Percentiles rank a stretch among this genome's conserved stretches.
Evolutionary conservation across 1,139 yeast genomes (phyloP).

Genomic region (Scheffersomyces titani): DNA sequence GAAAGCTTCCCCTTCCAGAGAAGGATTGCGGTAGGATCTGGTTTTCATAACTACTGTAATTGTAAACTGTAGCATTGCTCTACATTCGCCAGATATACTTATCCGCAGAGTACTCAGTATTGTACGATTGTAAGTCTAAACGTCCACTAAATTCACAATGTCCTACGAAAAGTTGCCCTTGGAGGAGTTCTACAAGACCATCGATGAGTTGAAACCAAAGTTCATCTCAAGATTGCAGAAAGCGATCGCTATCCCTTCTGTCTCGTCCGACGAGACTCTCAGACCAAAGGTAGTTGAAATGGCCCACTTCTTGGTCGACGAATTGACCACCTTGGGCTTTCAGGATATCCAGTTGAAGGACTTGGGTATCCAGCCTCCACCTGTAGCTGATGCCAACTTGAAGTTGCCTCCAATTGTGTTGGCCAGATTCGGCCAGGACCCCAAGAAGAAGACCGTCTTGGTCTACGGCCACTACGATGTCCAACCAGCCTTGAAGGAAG

Average conservation of each 20-base stretch:
- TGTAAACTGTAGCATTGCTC: not conserved
- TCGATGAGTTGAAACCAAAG: conserved; percentile 69
- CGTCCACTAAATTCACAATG: conserved; percentile 13
- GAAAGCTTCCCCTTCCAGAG: not conserved
- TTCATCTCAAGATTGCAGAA: conserved; percentile 68
- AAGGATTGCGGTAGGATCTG: not conserved
- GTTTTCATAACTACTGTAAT: not conserved
- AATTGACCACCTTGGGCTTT: conserved; percentile 73
- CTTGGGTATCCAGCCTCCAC: conserved; percentile 88
- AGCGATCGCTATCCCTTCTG: conserved; percentile 93
- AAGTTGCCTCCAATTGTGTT: conserved; percentile 91
- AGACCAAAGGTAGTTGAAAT: conserved; percentile 86
- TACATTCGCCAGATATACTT: not conserved
- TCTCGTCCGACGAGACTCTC: conserved; percentile 83
- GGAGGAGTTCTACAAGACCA: conserved; percentile 54
- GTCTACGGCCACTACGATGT: conserved; percentile 98
- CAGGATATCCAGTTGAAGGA: conserved; percentile 78
- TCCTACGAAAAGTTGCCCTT: conserved; percentile 43
- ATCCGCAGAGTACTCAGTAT: not conserved
- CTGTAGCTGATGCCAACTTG: conserved; percentile 62
- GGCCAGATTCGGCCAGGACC: conserved; percentile 81
- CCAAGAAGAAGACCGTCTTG: conserved; percentile 79
- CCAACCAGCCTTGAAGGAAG: conserved; percentile 90
- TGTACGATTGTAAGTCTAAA: not conserved
- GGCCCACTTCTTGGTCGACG: conserved; percentile 77